Percentiles rank a stretch among this genome's conserved stretches.
Evolutionary conservation across 306 rosid species (phyloP).

Genomic region (Medicago arabica): DNA sequence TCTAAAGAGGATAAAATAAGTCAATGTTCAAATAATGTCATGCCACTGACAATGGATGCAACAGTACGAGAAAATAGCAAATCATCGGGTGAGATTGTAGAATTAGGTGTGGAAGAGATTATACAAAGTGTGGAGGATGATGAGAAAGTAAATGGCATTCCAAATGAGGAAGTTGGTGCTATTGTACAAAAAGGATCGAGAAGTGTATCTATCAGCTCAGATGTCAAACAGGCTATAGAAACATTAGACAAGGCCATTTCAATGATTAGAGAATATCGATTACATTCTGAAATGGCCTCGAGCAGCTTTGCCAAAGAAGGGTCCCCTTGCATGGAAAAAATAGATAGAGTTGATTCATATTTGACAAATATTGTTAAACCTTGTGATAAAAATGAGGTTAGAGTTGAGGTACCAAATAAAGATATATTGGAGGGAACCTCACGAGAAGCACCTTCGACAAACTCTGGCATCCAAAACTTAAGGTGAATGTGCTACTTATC

Average conservation of each 20-base stretch:
- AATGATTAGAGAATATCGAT: slow-evolving; percentile 52
- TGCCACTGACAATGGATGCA: not conserved
- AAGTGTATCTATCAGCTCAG: slow-evolving; percentile 57
- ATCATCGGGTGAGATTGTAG: slow-evolving; percentile 1
- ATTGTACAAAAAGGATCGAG: slow-evolving; percentile 39
- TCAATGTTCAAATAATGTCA: slow-evolving; percentile 37
- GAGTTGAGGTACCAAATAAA: slow-evolving; percentile 33
- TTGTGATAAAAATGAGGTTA: slow-evolving; percentile 37
- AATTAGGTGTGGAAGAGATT: slow-evolving; percentile 47
- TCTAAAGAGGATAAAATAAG: slow-evolving; percentile 42
- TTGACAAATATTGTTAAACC: slow-evolving; percentile 41
- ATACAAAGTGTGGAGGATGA: slow-evolving; percentile 30
- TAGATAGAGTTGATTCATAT: slow-evolving; percentile 39
- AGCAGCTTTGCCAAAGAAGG: slow-evolving; percentile 44
- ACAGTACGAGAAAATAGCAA: not conserved
- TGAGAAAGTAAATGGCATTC: not conserved
- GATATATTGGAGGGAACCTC: slow-evolving; percentile 43
- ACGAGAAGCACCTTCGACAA: slow-evolving; percentile 27
- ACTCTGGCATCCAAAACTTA: slow-evolving; percentile 46
- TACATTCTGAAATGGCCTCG: slow-evolving; percentile 45
- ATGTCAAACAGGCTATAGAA: slow-evolving; percentile 76
- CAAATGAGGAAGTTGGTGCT: slow-evolving; percentile 36
- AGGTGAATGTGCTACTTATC: slow-evolving; percentile 50
- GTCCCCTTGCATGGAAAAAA: slow-evolving; percentile 40
- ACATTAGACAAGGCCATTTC: slow-evolving; percentile 79